Evolutionary conservation across 345 rosid genomes (phyloP).

Genomic region (Anacardium occidentale): DNA sequence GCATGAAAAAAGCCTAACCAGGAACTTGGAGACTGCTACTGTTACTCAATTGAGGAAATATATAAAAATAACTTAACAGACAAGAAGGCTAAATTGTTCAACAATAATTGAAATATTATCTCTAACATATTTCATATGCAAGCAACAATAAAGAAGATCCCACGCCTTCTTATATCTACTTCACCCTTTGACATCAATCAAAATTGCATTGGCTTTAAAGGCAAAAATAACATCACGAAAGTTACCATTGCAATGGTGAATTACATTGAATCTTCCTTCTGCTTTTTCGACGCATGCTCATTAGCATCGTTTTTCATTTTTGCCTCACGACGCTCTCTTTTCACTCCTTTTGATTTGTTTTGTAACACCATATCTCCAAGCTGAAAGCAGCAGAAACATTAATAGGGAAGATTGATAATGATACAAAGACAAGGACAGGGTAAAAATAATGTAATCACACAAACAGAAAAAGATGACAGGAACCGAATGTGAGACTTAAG

Average conservation of each 20-base stretch:
- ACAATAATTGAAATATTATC: neutral
- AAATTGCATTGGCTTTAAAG: neutral
- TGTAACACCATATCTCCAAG: conserved; percentile 54
- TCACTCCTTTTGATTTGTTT: conserved; percentile 78
- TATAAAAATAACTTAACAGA: neutral
- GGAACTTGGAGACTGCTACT: neutral
- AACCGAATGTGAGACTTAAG: neutral
- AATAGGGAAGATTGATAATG: neutral
- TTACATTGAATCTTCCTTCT: conserved; percentile 52
- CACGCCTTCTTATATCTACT: neutral
- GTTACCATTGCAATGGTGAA: neutral
- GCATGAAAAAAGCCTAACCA: too few relatives aligned
- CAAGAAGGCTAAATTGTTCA: neutral
- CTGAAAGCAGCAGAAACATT: conserved; percentile 28
- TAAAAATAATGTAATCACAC: neutral
- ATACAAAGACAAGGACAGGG: too few relatives aligned
- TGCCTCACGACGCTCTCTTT: conserved; percentile 90
- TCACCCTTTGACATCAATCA: conserved; percentile 2
- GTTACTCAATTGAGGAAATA: neutral
- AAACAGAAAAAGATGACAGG: neutral
- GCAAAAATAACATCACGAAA: neutral
- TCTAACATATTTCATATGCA: neutral
- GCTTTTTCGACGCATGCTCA: conserved; percentile 54
- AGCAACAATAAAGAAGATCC: neutral
- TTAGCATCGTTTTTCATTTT: conserved; percentile 42